A percentile compares a stretch with the other conserved stretches of the same genome.
phyloP scores from a whole-genome alignment of 441 rosid species.

The California macrophylla region DNA sequence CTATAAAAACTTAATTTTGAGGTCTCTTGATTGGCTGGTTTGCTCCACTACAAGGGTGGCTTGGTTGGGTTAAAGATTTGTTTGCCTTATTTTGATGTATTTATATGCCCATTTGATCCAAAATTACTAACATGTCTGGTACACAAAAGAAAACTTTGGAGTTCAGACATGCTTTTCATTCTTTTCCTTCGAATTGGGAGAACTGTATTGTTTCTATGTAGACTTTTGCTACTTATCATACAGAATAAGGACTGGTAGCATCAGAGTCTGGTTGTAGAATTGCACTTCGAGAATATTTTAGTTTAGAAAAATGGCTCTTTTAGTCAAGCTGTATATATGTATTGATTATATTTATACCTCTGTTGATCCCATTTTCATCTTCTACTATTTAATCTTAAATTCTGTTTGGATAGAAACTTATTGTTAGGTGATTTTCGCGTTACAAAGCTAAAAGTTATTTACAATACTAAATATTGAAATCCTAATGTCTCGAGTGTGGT shows the following conservation, averaged over 20 bases:
- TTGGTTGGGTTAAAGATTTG: neutral
- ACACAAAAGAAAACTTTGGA: neutral
- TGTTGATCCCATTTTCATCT: neutral
- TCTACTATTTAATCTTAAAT: neutral
- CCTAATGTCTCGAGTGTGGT: neutral
- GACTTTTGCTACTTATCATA: neutral
- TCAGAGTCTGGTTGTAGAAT: too few relatives aligned
- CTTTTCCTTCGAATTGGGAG: neutral
- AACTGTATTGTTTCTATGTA: neutral
- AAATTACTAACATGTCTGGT: neutral
- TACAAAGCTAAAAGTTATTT: neutral
- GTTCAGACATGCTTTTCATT: neutral
- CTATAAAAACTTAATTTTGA: neutral
- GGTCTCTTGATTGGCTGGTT: neutral
- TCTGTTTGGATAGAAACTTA: neutral
- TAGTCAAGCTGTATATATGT: neutral
- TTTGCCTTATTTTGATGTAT: neutral
- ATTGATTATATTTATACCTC: too few relatives aligned
- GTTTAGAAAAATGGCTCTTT: neutral
- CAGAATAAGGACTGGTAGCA: too few relatives aligned
- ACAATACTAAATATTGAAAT: neutral
- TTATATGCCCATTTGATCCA: neutral
- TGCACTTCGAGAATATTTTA: neutral
- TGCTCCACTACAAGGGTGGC: neutral
- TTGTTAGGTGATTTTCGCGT: neutral